Evolutionary conservation across 139 green algal species (phyloP).

Genomic region (Coelastrella sp.): DNA sequence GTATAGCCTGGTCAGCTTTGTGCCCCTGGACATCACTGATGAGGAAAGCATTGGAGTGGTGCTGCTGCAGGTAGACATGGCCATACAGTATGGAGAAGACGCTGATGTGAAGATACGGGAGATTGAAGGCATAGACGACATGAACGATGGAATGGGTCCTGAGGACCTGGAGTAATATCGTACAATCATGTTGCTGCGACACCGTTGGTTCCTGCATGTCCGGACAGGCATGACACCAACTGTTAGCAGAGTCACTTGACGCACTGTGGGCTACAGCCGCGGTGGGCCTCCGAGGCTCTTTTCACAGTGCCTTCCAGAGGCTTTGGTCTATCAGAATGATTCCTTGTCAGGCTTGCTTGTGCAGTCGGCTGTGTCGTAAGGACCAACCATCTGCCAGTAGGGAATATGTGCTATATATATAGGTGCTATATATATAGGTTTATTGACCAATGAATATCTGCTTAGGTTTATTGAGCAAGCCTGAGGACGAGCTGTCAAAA

Average conservation of each 20-base stretch:
- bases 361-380: too few relatives aligned
- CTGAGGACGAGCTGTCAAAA: too few relatives aligned
- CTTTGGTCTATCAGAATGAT: too few relatives aligned
- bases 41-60: constrained; percentile 85
- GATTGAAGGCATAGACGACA: constrained; percentile 48
- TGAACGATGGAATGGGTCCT: background rate
- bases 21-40: constrained; percentile 88
- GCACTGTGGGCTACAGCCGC: too few relatives aligned
- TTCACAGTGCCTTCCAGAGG: background rate
- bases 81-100: constrained; percentile 96
- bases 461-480: too few relatives aligned
- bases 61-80: constrained; percentile 88
- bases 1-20: constrained; percentile 89
- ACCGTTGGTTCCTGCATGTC: background rate
- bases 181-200: background rate
- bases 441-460: too few relatives aligned
- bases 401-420: too few relatives aligned
- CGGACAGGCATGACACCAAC: too few relatives aligned
- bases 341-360: background rate
- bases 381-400: too few relatives aligned
- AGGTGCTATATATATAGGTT: too few relatives aligned
- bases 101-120: constrained; percentile 89
- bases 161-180: background rate
- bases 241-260: too few relatives aligned
- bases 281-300: background rate